Evolutionary conservation across 1,284 basidiomycete genomes (phyloP), one percentile per base, ranked within the genome.

Genomic region (Cryptococcus sp.): DNA sequence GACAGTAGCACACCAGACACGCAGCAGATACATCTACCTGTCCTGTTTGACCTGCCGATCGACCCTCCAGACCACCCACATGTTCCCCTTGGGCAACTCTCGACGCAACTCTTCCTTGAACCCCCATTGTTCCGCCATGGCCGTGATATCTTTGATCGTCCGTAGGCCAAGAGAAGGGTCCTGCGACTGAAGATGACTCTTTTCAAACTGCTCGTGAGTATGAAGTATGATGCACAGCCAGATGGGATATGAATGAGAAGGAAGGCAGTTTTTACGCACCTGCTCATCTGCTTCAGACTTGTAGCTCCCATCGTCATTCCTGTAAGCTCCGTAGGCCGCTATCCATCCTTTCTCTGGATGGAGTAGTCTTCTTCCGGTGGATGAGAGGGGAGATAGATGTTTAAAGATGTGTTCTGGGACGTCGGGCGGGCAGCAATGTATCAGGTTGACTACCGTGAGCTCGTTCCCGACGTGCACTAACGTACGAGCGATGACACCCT

Each of bases 81-180:
- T 50, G 47, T 69, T 69, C n/a, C 67, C 67, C 47, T 59, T 63
- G 12, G 67, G 61, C 60, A 69, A 61, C 19, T 64, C 58, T 22
- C 24, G 21, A 34, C 62, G 53, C 25, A 21, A 25, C 36, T 52
- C 63, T 42, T 63, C 61, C 10, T 26, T 26, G 31, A 65, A 69
- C 1, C 67, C 67, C 63, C 63, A 66, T 43, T 48, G 50, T 14
- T 33, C 43, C 1, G 67, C 67, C 49, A 63, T 52, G 1, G 18
- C 50, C 1, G 51, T 53, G 38, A 69, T 57, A 5, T 48, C 53
- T n/a, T 18, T 22, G 3, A 66, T 54, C 12, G 56, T 58, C 24
- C 67, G 46, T 9, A 69, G 45, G 0, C 67, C 67, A 2, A 69
- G 53, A 1, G 51, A 48, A 6, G 55, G 53, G 43, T 62, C 47